These are phyloP conservation scores for Ophiostoma sp. DNA, from an alignment of 2,329 filamentous ascomycete genomes.

Conservation along the genomic window DNA sequence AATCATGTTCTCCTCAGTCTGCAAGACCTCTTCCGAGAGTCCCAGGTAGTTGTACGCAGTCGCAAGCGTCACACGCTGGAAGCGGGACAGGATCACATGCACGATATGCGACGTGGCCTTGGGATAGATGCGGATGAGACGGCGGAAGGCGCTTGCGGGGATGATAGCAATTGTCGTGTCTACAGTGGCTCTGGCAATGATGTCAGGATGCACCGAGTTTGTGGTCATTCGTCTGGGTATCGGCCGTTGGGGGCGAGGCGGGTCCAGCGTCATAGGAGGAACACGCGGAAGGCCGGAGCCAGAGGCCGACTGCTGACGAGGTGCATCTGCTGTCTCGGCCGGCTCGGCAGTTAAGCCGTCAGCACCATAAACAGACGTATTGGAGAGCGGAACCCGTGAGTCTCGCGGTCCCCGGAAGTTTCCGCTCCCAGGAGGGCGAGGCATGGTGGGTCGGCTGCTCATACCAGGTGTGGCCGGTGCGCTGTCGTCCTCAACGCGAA, in stretches of 20 bases:
- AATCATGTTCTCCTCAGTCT: slow-evolving; percentile 91
- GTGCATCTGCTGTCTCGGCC: slow-evolving; percentile 23
- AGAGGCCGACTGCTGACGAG: slow-evolving; percentile 26
- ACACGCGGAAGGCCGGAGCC: slow-evolving; percentile 57
- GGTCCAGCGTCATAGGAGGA: slow-evolving; percentile 73
- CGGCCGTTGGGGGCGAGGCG: slow-evolving; percentile 40
- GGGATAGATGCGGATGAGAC: slow-evolving; percentile 89
- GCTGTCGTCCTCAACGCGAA: slow-evolving; percentile 69
- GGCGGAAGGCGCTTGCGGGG: slow-evolving; percentile 89
- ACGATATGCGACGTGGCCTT: slow-evolving; percentile 97
- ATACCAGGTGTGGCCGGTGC: slow-evolving; percentile 35
- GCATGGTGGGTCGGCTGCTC: slow-evolving; percentile 35
- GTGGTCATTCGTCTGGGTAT: slow-evolving; percentile 50
- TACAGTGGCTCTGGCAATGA: slow-evolving; percentile 91
- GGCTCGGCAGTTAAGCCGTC: slow-evolving; percentile 31
- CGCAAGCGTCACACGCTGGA: slow-evolving; percentile 90
- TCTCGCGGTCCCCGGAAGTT: slow-evolving; percentile 38
- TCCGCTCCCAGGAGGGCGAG: slow-evolving; percentile 34
- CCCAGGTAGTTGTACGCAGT: slow-evolving; percentile 95
- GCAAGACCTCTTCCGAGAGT: slow-evolving; percentile 84
- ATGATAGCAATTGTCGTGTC: slow-evolving; percentile 99
- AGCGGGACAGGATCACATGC: slow-evolving; percentile 90
- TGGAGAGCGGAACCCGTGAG: slow-evolving; percentile 42
- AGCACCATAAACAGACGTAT: slow-evolving; percentile 40
- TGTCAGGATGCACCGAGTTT: slow-evolving; percentile 90